Conservation (phyloP, 164 flowering plant genomes). For the Warburgia ugandensis region DNA sequence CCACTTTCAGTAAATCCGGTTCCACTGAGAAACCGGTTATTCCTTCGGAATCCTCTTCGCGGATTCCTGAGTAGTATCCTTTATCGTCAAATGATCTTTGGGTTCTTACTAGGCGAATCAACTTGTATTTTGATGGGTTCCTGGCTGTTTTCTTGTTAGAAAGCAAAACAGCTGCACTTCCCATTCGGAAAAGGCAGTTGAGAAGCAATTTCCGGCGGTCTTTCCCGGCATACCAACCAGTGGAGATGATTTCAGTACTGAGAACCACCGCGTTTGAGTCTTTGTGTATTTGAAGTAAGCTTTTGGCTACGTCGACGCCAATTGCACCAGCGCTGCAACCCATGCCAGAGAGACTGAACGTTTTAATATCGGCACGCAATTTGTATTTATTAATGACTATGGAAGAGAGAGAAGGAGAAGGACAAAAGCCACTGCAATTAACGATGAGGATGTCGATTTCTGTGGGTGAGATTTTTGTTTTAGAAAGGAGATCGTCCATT, state of each 20-base stretch:
- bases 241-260: conserved; percentile 60
- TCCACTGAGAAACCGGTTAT: conserved; percentile 45
- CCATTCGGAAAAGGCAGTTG: conserved; percentile 68
- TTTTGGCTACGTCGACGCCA: conserved; percentile 42
- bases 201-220: conserved; percentile 35
- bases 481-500: conserved; percentile 47
- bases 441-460: conserved; percentile 53
- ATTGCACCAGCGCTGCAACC: conserved; percentile 69
- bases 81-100: conserved; percentile 47
- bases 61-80: conserved; percentile 31
- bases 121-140: conserved; percentile 35
- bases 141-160: conserved; percentile 30
- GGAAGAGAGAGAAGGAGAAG: conserved; percentile 60
- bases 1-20: conserved; percentile 31
- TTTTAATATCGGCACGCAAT: conserved; percentile 46
- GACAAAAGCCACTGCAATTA: conserved; percentile 63
- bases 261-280: conserved; percentile 46
- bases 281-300: conserved; percentile 29
- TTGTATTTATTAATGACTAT: conserved; percentile 44
- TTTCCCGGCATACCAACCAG: conserved; percentile 63
- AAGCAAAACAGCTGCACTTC: conserved; percentile 32
- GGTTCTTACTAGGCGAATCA: conserved; percentile 27
- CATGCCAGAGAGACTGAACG: conserved; percentile 65
- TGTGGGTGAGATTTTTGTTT: conserved; percentile 31
- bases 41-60: conserved; percentile 58